Evolutionary conservation across 306 rosid genomes (phyloP), one percentile per base, ranked within the genome.

Genomic region (Glycine latifolia): DNA sequence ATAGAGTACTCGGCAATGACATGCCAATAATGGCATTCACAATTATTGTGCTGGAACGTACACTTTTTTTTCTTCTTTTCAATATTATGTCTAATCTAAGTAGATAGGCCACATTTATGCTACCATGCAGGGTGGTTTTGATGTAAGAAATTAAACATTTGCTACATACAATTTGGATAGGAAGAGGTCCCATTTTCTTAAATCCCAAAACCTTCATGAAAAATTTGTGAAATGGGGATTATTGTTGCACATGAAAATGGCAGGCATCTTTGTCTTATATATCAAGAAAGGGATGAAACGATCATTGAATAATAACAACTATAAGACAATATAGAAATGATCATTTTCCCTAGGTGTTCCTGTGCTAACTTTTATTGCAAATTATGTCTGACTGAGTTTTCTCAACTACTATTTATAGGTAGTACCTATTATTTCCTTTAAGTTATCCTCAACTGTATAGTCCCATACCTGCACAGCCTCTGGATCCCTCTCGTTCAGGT

Each of bases 391-490:
- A 47, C 50, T 80, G 14, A 14, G 44, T 72, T 81, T 73, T 26
- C 69, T 68, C 26, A 73, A 73, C 66, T 70, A 65, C 73, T 10
- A 87, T 50, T 83, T 85, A 74, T 55, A 66, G 85, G n/a, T n/a
- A n/a, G n/a, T n/a, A n/a, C n/a, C n/a, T n/a, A n/a, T n/a, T n/a
- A n/a, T n/a, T n/a, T n/a, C n/a, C n/a, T n/a, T n/a, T n/a, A n/a
- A n/a, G n/a, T n/a, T n/a, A n/a, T n/a, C n/a, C n/a, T n/a, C n/a
- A n/a, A n/a, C n/a, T n/a, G n/a, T n/a, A n/a, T n/a, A n/a, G n/a
- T n/a, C n/a, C n/a, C n/a, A n/a, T n/a, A n/a, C n/a, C n/a, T n/a
- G n/a, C n/a, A n/a, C n/a, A n/a, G n/a, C n/a, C n/a, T n/a, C n/a
- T n/a, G n/a, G n/a, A n/a, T n/a, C n/a, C n/a, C n/a, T n/a, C n/a